Evolutionary conservation across 2,329 filamentous ascomycete genomes (phyloP).

Genomic region (Exophiala bonariae): DNA sequence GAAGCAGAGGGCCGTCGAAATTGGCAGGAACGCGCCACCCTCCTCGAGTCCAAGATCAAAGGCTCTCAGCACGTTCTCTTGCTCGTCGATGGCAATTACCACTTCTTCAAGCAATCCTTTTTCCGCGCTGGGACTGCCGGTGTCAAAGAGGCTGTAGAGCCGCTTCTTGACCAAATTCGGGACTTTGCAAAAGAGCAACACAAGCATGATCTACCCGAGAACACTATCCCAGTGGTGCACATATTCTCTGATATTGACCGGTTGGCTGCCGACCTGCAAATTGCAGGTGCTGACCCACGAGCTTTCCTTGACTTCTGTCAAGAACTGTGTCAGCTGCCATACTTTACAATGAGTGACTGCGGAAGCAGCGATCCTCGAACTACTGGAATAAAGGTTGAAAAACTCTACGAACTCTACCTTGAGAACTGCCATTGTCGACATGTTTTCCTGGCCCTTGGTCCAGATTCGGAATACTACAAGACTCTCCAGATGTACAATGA

Average conservation of each 20-base stretch:
- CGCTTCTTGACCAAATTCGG: slow-evolving; percentile 15
- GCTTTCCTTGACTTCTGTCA: slow-evolving; percentile 21
- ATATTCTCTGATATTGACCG: slow-evolving; percentile 23
- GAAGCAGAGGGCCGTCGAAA: too few species aligned
- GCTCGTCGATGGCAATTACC: slow-evolving; percentile 23
- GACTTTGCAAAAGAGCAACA: slow-evolving; percentile 19
- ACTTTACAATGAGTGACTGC: slow-evolving; percentile 21
- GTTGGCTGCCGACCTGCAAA: slow-evolving; percentile 18
- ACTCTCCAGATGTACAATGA: slow-evolving; percentile 22
- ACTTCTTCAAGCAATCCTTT: slow-evolving; percentile 19
- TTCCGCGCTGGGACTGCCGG: slow-evolving; percentile 13
- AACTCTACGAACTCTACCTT: slow-evolving; percentile 23
- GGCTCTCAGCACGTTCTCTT: slow-evolving; percentile 18
- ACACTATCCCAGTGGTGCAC: slow-evolving; percentile 17
- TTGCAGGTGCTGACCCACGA: slow-evolving; percentile 10
- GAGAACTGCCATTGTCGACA: slow-evolving; percentile 27
- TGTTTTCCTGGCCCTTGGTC: slow-evolving; percentile 20
- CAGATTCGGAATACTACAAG: slow-evolving; percentile 21
- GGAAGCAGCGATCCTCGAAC: slow-evolving; percentile 10
- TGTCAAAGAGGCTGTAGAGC: slow-evolving; percentile 11
- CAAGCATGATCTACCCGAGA: slow-evolving; percentile 22
- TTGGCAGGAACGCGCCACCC: background rate
- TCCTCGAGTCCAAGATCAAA: background rate
- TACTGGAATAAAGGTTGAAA: slow-evolving; percentile 16
- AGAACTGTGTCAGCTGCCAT: slow-evolving; percentile 12